These are phyloP conservation scores for Brassica rapa DNA, from an alignment of 345 rosid genomes.

Conservation along the genomic window DNA sequence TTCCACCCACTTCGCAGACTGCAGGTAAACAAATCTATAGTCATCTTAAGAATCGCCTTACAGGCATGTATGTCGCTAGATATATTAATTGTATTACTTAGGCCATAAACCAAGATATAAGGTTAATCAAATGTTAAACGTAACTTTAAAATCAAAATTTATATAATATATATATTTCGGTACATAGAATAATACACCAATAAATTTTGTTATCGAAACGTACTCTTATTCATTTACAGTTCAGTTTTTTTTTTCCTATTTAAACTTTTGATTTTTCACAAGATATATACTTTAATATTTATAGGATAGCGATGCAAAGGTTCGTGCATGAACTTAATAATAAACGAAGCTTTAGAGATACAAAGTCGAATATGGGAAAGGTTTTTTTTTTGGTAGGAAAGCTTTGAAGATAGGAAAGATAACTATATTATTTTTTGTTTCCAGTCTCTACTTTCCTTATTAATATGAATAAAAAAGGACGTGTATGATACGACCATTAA, in stretches of 20 bases:
- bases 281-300: conserved; percentile 7
- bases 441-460: too few relatives aligned
- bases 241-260: not conserved
- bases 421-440: too few relatives aligned
- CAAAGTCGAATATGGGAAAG: too few relatives aligned
- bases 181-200: not conserved
- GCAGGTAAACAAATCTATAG: too few relatives aligned
- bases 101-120: not conserved
- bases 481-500: too few relatives aligned
- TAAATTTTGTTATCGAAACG: conserved; percentile 17
- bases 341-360: too few relatives aligned
- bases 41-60: too few relatives aligned
- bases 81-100: not conserved
- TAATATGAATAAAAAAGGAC: too few relatives aligned
- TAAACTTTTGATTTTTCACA: not conserved
- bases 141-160: not conserved
- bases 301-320: conserved; percentile 24
- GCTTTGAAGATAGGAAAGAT: too few relatives aligned
- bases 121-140: not conserved
- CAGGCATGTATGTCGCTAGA: too few relatives aligned
- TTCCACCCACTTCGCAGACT: too few relatives aligned
- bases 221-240: conserved; percentile 4
- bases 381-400: too few relatives aligned
- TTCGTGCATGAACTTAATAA: conserved; percentile 22
- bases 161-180: not conserved